phyloP scores from a whole-genome alignment of 2,329 filamentous ascomycete species.

The Erysiphe pulchra region DNA sequence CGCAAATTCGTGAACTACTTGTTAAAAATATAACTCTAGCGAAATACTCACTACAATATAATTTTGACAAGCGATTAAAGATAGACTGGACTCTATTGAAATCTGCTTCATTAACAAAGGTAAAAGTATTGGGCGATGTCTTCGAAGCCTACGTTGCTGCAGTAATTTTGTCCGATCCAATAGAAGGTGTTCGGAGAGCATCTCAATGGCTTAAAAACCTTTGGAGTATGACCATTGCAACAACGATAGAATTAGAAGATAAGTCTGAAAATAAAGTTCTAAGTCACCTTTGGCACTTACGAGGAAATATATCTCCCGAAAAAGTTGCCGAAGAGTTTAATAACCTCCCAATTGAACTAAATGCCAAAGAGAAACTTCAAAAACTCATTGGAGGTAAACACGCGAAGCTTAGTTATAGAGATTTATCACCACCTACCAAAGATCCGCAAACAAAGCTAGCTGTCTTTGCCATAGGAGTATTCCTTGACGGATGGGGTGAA shows the following conservation, averaged over 20 bases:
- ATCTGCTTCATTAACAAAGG: slow-evolving; percentile 22
- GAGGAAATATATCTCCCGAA: slow-evolving; percentile 2
- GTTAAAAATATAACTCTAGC: slow-evolving; percentile 61
- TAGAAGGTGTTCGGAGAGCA: slow-evolving; percentile 31
- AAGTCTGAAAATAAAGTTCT: slow-evolving; percentile 4
- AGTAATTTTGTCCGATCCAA: slow-evolving; percentile 39
- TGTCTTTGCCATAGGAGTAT: slow-evolving; percentile 36
- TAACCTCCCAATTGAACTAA: slow-evolving; percentile 6
- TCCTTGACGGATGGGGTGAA: slow-evolving; percentile 44
- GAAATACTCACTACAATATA: slow-evolving; percentile 42
- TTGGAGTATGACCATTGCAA: slow-evolving; percentile 39
- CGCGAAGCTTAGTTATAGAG: slow-evolving; percentile 33
- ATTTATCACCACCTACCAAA: slow-evolving; percentile 25
- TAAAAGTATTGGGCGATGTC: slow-evolving; percentile 60
- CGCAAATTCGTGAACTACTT: slow-evolving; percentile 52
- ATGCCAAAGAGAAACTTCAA: slow-evolving; percentile 26
- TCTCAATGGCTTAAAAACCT: slow-evolving; percentile 48
- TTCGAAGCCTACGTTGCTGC: slow-evolving; percentile 82
- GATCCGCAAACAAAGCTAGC: slow-evolving; percentile 27
- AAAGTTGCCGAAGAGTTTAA: background rate
- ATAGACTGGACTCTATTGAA: slow-evolving; percentile 13
- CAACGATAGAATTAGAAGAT: slow-evolving; percentile 23
- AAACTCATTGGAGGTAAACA: slow-evolving; percentile 24
- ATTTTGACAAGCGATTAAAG: slow-evolving; percentile 36
- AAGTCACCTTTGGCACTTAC: slow-evolving; percentile 11